Conservation (phyloP, 2,329 filamentous ascomycete species). For the Tolypocladium capitatum region DNA sequence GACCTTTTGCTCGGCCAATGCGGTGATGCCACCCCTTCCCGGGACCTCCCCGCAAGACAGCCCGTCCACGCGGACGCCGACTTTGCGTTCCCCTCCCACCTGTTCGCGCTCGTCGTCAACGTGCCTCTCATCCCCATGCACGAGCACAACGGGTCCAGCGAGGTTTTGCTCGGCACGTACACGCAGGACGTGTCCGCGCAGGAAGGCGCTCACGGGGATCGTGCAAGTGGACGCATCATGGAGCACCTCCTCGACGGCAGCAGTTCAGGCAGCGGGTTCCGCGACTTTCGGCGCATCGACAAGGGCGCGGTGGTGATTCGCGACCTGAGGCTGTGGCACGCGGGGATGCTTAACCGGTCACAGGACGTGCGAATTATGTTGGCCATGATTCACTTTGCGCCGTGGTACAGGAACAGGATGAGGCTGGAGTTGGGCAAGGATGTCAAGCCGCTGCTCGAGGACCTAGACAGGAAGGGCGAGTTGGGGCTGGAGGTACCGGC, state of each 20-base stretch:
- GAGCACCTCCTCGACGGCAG: constrained; percentile 21
- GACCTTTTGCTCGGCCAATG: constrained; percentile 46
- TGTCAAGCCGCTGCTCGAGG: constrained; percentile 29
- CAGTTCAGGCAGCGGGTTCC: no score
- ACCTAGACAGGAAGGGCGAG: constrained; percentile 23
- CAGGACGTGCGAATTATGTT: constrained; percentile 41
- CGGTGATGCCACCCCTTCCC: constrained; percentile 38
- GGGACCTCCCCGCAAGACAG: constrained; percentile 28
- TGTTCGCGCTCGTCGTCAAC: constrained; percentile 43
- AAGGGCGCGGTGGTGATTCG: constrained; percentile 43
- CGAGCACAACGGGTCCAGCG: constrained; percentile 40
- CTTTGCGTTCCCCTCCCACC: constrained; percentile 38
- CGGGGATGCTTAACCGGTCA: constrained; percentile 45
- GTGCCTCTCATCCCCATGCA: constrained; percentile 36
- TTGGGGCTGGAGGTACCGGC: constrained; percentile 35
- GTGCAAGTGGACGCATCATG: constrained; percentile 37
- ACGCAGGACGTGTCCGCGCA: constrained; percentile 23
- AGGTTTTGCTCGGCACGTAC: constrained; percentile 48
- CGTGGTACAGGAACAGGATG: constrained; percentile 46
- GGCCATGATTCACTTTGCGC: constrained; percentile 46
- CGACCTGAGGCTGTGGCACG: constrained; percentile 50
- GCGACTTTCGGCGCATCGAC: no score
- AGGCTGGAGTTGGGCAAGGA: constrained; percentile 38
- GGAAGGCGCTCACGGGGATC: constrained; percentile 35
- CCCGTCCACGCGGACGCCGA: constrained; percentile 48